A percentile compares a stretch with the other conserved stretches of the same genome.
phyloP scores from a whole-genome alignment of 2,329 filamentous ascomycete genomes.

The Pyrenophora tritici-repentis region DNA sequence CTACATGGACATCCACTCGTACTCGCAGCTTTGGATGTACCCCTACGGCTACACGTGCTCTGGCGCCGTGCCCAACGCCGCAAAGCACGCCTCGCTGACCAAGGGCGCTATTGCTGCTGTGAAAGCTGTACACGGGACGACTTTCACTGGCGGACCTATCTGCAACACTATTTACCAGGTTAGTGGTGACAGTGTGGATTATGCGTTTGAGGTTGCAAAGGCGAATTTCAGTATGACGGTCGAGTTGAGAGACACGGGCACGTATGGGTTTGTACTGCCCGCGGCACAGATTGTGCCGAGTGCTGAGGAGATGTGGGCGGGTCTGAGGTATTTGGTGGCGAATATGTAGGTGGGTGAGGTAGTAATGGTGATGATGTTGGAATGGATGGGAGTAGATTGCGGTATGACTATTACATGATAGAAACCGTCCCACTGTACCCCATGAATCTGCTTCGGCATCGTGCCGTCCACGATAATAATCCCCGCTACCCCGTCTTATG shows the following conservation, averaged over 20 bases:
- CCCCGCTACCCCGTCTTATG: too few species aligned
- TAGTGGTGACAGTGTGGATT: slow-evolving; percentile 53
- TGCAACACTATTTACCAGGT: slow-evolving; percentile 67
- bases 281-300: slow-evolving; percentile 55
- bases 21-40: slow-evolving; percentile 56
- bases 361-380: too few species aligned
- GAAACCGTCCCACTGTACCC: too few species aligned
- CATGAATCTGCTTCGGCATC: too few species aligned
- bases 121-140: slow-evolving; percentile 58
- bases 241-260: slow-evolving; percentile 57
- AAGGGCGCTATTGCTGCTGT: slow-evolving; percentile 58
- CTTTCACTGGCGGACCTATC: slow-evolving; percentile 53
- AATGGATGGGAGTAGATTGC: too few species aligned
- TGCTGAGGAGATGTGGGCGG: slow-evolving; percentile 55
- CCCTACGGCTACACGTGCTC: slow-evolving; percentile 65
- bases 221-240: slow-evolving; percentile 55
- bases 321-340: slow-evolving; percentile 32
- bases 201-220: slow-evolving; percentile 49
- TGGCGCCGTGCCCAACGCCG: slow-evolving; percentile 53
- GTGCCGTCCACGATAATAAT: too few species aligned
- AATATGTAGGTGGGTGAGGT: slow-evolving; percentile 1
- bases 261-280: slow-evolving; percentile 57
- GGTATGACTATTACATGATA: too few species aligned
- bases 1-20: slow-evolving; percentile 70
- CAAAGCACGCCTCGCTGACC: slow-evolving; percentile 57